A percentile compares a stretch with the other conserved stretches of the same genome.
phyloP scores from a whole-genome alignment of 2,329 filamentous ascomycete genomes.

The Helotiales sp. region DNA sequence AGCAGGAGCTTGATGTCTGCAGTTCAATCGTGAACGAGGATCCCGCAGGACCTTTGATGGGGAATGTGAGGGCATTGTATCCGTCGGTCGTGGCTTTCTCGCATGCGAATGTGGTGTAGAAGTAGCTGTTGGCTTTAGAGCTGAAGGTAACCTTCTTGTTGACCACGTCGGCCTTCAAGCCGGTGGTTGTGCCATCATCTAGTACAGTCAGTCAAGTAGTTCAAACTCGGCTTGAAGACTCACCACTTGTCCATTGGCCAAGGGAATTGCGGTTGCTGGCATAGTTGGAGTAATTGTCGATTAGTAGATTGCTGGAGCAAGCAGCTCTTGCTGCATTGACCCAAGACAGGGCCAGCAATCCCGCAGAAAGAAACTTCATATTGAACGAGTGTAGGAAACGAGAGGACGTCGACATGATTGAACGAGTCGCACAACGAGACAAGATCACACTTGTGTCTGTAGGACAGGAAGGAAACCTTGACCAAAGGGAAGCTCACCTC shows the following conservation, averaged over 20 bases:
- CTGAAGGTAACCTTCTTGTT: conserved; percentile 49
- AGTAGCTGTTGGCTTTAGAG: conserved; percentile 50
- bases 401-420: conserved; percentile 18
- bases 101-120: conserved; percentile 54
- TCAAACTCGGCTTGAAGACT: conserved; percentile 1
- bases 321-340: conserved; percentile 20
- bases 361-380: conserved; percentile 14
- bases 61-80: conserved; percentile 49
- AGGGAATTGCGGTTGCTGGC: conserved; percentile 37
- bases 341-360: conserved; percentile 10
- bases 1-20: conserved; percentile 48
- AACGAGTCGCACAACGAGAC: conserved; percentile 11
- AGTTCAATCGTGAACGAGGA: conserved; percentile 45
- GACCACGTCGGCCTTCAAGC: conserved; percentile 40
- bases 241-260: conserved; percentile 40
- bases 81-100: conserved; percentile 44
- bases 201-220: conserved; percentile 7
- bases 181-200: conserved; percentile 52
- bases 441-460: background rate
- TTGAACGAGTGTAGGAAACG: conserved; percentile 12
- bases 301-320: conserved; percentile 31
- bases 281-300: conserved; percentile 35
- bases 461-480: background rate
- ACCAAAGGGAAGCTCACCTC: background rate
- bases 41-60: conserved; percentile 44